These are phyloP conservation scores for Mycena albidolilacea DNA, from an alignment of 768 basidiomycete species.

Conservation along the genomic window DNA sequence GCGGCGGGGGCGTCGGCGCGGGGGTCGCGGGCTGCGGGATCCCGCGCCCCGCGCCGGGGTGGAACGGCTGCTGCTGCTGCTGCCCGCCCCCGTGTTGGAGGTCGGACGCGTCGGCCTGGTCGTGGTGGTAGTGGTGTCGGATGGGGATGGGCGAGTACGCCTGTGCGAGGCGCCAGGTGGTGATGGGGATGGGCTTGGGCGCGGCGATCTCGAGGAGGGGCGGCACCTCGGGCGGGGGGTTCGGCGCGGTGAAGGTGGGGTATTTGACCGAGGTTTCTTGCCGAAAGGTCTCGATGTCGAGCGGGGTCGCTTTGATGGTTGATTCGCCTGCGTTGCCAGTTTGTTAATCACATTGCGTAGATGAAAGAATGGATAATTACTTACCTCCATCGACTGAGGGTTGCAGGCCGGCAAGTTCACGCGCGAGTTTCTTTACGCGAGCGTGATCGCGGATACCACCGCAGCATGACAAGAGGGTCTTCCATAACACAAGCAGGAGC, in stretches of 20 bases:
- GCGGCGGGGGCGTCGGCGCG: constrained; percentile 88
- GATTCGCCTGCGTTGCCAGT: constrained; percentile 55
- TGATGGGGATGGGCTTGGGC: constrained; percentile 53
- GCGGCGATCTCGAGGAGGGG: constrained; percentile 47
- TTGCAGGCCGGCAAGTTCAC: constrained; percentile 88
- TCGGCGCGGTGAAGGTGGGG: constrained; percentile 88
- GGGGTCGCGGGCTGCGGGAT: constrained; percentile 87
- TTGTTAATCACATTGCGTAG: constrained; percentile 10
- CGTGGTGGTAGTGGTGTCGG: constrained; percentile 94
- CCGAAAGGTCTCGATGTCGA: constrained; percentile 92
- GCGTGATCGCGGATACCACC: constrained; percentile 92
- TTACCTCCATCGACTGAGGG: constrained; percentile 63
- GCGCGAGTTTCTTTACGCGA: constrained; percentile 86
- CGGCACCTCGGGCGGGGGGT: constrained; percentile 53
- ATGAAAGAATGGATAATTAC: constrained; percentile 1
- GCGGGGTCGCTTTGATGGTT: constrained; percentile 89
- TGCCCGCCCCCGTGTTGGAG: constrained; percentile 43
- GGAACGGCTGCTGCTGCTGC: constrained; percentile 54
- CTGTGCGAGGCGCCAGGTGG: constrained; percentile 82
- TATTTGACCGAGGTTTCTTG: constrained; percentile 96
- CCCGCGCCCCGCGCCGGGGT: constrained; percentile 45
- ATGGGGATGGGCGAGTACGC: constrained; percentile 95
- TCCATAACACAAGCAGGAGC: constrained; percentile 96
- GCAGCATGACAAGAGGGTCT: constrained; percentile 90
- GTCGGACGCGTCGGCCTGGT: constrained; percentile 57